Base-by-base conservation (phyloP, 2,329 filamentous ascomycete species). In the Lachnellula willkommii region DNA sequence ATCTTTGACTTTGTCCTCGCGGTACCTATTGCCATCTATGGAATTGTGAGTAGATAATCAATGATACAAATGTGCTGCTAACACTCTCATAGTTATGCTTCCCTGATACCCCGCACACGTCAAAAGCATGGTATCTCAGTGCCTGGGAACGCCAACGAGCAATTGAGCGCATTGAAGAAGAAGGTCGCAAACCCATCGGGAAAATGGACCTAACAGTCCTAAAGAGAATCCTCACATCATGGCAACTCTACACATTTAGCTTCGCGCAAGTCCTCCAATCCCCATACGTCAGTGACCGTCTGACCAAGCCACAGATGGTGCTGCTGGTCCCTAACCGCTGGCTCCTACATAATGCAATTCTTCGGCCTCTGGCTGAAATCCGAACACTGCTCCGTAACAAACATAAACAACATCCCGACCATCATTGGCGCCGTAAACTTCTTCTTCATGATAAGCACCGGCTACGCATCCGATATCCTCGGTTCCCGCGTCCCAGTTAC, bases 161-260 rank as follows among this genome's bases (percentile, higher is more conserved):
- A 11, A 68, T 72, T 2, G 70, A 70, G 20, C 70, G 74, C 26
- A 68, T 76, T 9, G 73, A 73, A 28, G 68, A 72, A 56, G 70
- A 69, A 63, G 72, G 43, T 60, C 66, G 56, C 4, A 68, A 74
- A 50, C 71, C 76, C 42, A 71, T 70, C 1, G 75, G 78, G 0
- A 77, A 78, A 0, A 69, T 82, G 3, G 77, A 17, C 3, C 68
- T 74, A 59, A 57, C 59, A 4, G 84, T 86, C 61, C 63, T 76
- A 35, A 79, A 75, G 58, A 76, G 75, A 48, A 77, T 84, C 15
- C 73, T 85, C 11, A 70, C 72, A 0, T 83, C 81, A 0, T 83
- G 79, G 77, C 79, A 83, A 63, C 84, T 81, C 85, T 87, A 60
- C 77, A 81, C 4, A 63, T 80, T 5, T 76, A 32, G 28, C 28